Evolutionary conservation across 257 asterid genomes (phyloP).

Genomic region (Plantago elongata): DNA sequence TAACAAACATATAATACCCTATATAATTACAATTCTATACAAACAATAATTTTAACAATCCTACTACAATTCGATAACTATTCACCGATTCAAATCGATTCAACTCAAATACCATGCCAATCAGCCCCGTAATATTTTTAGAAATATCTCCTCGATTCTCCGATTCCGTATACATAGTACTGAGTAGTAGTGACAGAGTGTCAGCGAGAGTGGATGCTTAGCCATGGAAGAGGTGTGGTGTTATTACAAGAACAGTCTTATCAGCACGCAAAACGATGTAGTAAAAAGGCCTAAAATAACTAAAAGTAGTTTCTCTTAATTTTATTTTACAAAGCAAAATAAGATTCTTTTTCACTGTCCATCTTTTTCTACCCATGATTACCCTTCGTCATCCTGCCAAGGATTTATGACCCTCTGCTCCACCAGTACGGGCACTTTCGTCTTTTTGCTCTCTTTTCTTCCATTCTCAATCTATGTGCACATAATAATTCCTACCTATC

Average conservation of each 20-base stretch:
- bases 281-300: not conserved
- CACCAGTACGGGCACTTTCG: constrained; percentile 25
- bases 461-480: constrained; percentile 1
- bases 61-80: no score
- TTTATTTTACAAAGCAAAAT: not conserved
- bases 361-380: constrained; percentile 37
- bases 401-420: constrained; percentile 30
- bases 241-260: constrained; percentile 10
- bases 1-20: no score
- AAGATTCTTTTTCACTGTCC: constrained; percentile 13
- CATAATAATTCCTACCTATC: constrained; percentile 1
- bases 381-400: constrained; percentile 21
- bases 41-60: no score
- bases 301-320: not conserved
- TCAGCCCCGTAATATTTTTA: no score
- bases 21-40: no score
- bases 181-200: not conserved
- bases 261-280: constrained; percentile 36
- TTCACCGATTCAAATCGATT: no score
- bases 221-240: not conserved
- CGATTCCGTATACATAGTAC: not conserved
- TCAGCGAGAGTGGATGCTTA: not conserved
- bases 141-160: no score
- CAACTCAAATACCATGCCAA: no score
- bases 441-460: constrained; percentile 26